Percentiles rank a stretch among this genome's conserved stretches.
Evolutionary conservation across 495 filamentous ascomycete species (phyloP).

Genomic region (Tuber brumale): DNA sequence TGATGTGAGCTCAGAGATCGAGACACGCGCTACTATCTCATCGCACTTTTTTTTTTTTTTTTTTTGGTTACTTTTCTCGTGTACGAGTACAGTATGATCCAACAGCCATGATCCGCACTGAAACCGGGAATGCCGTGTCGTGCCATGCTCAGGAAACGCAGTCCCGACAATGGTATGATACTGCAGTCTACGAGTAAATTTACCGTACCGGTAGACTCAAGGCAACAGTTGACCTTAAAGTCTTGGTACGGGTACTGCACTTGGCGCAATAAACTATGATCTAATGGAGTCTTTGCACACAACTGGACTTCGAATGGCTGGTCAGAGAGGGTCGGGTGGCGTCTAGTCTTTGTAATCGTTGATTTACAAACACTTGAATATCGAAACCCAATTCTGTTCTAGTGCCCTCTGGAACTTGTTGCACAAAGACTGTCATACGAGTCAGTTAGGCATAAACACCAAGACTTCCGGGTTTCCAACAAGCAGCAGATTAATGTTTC

Average conservation of each 20-base stretch:
- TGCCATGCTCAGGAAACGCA: neutral
- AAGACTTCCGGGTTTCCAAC: neutral
- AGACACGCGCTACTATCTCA: neutral
- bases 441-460: neutral
- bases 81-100: neutral
- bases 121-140: neutral
- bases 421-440: too few relatives aligned
- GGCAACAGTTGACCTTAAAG: neutral
- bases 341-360: too few relatives aligned
- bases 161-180: neutral
- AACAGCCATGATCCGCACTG: neutral
- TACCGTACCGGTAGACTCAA: too few relatives aligned
- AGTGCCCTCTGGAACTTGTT: too few relatives aligned
- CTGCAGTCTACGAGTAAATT: too few relatives aligned
- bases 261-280: neutral
- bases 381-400: too few relatives aligned
- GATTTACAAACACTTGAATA: too few relatives aligned
- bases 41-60: neutral
- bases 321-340: too few relatives aligned
- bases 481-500: neutral
- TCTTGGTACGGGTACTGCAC: neutral
- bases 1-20: slow-evolving; percentile 40
- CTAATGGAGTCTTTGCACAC: neutral
- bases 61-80: neutral
- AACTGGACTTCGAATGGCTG: too few relatives aligned